Percentiles rank a stretch among this genome's conserved stretches.
Conservation (phyloP, 2,329 filamentous ascomycete species). For the Venturia carpophila region DNA sequence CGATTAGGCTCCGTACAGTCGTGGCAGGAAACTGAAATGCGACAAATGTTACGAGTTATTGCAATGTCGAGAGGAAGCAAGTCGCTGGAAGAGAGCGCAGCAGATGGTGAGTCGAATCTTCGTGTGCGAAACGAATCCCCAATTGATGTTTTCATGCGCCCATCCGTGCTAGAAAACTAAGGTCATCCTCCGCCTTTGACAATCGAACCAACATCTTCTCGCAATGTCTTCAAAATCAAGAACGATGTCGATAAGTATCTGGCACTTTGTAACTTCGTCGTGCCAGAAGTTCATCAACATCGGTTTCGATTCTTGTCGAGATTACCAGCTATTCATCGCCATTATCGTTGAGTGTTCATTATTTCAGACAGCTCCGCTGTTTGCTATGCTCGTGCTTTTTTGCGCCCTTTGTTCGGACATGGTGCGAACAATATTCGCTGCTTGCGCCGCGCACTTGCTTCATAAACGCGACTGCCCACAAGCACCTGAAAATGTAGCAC, state of each 20-base stretch:
- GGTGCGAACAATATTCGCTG: too few species aligned
- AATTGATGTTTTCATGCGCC: background rate
- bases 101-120: conserved; percentile 38
- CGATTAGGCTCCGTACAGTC: conserved; percentile 49
- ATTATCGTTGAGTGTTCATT: background rate
- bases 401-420: too few species aligned
- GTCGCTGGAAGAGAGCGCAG: conserved; percentile 50
- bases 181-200: too few species aligned
- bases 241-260: too few species aligned
- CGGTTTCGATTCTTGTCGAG: background rate
- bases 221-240: too few species aligned
- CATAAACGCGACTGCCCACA: background rate
- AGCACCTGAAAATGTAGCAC: background rate
- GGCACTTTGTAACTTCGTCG: too few species aligned
- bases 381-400: background rate
- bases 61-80: conserved; percentile 51
- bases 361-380: background rate
- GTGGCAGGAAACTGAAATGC: conserved; percentile 47
- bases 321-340: background rate
- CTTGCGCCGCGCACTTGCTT: background rate
- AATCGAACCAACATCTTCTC: too few species aligned
- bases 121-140: background rate
- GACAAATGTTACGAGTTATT: conserved; percentile 51
- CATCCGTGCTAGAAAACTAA: background rate
- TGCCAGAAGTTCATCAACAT: too few species aligned